These are phyloP conservation scores for Eragrostis nindensis DNA, from an alignment of 176 grass and related monocot species.

Conservation along the genomic window DNA sequence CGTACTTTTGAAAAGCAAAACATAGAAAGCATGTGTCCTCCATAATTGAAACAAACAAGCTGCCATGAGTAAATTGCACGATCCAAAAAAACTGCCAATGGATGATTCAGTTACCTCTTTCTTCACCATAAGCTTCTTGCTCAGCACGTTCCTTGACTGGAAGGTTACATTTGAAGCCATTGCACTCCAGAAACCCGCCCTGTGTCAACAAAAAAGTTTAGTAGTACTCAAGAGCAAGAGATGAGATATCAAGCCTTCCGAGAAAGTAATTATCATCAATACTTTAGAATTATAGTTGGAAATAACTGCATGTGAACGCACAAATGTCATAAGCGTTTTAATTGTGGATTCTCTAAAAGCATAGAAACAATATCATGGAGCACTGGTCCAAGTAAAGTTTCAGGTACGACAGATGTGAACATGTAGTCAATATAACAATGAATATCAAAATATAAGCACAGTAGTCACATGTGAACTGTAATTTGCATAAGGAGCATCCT, in stretches of 20 bases:
- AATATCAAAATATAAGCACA: slow-evolving; percentile 10
- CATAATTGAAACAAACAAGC: slow-evolving; percentile 28
- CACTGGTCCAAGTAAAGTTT: too few species aligned
- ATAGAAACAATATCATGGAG: too few species aligned
- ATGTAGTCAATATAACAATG: not conserved
- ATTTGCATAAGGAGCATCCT: slow-evolving; percentile 13
- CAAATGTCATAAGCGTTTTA: too few species aligned
- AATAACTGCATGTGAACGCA: too few species aligned
- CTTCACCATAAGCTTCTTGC: slow-evolving; percentile 99
- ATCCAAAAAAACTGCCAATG: slow-evolving; percentile 16
- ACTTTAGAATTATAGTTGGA: too few species aligned
- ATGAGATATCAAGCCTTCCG: not conserved
- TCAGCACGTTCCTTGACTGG: slow-evolving; percentile 94
- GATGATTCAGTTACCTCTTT: slow-evolving; percentile 62
- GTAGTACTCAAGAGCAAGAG: not conserved
- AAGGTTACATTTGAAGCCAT: slow-evolving; percentile 97
- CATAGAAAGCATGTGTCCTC: not conserved
- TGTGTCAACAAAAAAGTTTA: slow-evolving; percentile 22
- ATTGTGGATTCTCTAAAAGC: too few species aligned
- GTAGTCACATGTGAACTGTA: slow-evolving; percentile 16
- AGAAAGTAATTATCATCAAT: too few species aligned
- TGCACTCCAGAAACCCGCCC: slow-evolving; percentile 92
- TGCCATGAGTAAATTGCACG: not conserved
- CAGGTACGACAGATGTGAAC: too few species aligned
- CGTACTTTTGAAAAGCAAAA: too few species aligned